Base-by-base conservation (phyloP, 139 green algal species). In the Coelastrella sp. region DNA sequence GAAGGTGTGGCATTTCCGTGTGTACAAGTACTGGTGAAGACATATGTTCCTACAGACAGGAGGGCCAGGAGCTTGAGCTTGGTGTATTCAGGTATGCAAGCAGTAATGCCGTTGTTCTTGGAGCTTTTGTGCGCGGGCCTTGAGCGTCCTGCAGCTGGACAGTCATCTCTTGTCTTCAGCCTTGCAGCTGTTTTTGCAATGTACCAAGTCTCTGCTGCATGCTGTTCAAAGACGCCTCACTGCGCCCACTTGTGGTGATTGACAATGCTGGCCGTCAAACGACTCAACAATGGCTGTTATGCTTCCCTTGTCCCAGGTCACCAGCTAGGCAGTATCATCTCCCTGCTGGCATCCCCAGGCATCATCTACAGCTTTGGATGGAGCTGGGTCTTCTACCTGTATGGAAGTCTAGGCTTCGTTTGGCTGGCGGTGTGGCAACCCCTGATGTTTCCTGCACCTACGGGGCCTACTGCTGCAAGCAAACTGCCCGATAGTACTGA, bases 21-120 rank as follows among this genome's bases (percentile, higher is more conserved):
- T 80, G 74, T 80, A 59, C 74, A 80, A 58, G 74, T 80, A 7
- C 22, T 80, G 74, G 74, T 80, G 23, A 80, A 80, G 4, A 80
- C 74, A 8, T 57, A 23, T 22, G 23, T 80, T 16, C 74, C 74
- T 80, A 23, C 74, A 59, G 74, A 80, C 74, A 57, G 23, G 23
- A 10, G 74, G 20, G 22, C 74, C 20, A 57, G 74, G 7, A 59
- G 23, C 3, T 58, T 80, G 22, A 80, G 23, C 23, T 58, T 80
- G 23, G 16, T 80, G 7, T 80, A 80, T 23, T 80, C 74, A 80
- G 74, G 74, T 80, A 19, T 59, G 74, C 32, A 47, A 47, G 32
- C 32, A 47, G 32, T 47, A 47, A 47, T 47, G 32, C 32, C 32
- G 32, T 47, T 47, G 32, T 47, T 47, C 32, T 47, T 47, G 32